These are phyloP conservation scores for Guadua angustifolia DNA, from an alignment of 176 grass and related monocot species.

Conservation along the genomic window DNA sequence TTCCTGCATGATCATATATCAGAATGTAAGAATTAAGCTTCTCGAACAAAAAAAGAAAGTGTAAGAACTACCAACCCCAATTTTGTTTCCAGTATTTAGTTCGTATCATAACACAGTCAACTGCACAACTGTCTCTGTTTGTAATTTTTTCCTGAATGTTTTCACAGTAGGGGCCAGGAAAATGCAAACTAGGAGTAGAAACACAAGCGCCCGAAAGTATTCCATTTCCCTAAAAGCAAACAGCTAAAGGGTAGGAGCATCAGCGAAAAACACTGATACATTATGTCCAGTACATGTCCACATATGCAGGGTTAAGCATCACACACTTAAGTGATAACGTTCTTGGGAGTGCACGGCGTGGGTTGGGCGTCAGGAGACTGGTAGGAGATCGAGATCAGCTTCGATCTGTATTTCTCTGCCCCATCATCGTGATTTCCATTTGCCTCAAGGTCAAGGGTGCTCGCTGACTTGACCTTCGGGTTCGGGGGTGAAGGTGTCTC, in stretches of 20 bases:
- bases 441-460: constrained; percentile 10
- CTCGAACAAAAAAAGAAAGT: background rate
- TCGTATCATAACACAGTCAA: constrained; percentile 23
- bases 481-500: constrained; percentile 38
- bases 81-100: constrained; percentile 29
- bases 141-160: background rate
- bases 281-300: constrained; percentile 28
- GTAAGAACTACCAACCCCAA: background rate
- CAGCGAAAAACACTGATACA: constrained; percentile 40
- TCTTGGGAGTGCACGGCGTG: constrained; percentile 42
- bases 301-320: constrained; percentile 40
- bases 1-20: background rate
- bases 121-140: constrained; percentile 41
- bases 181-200: background rate
- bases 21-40: background rate
- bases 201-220: constrained; percentile 33
- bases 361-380: constrained; percentile 57
- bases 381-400: constrained; percentile 88
- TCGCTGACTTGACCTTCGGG: constrained; percentile 38
- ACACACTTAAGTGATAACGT: constrained; percentile 23
- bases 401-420: constrained; percentile 72
- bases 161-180: constrained; percentile 10
- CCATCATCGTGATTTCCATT: constrained; percentile 36
- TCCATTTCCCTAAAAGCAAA: constrained; percentile 27
- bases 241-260: constrained; percentile 38